Percentiles rank a stretch among this genome's conserved stretches.
phyloP scores from a whole-genome alignment of 805 yeast genomes.

The Yamadazyma ubonensis region DNA sequence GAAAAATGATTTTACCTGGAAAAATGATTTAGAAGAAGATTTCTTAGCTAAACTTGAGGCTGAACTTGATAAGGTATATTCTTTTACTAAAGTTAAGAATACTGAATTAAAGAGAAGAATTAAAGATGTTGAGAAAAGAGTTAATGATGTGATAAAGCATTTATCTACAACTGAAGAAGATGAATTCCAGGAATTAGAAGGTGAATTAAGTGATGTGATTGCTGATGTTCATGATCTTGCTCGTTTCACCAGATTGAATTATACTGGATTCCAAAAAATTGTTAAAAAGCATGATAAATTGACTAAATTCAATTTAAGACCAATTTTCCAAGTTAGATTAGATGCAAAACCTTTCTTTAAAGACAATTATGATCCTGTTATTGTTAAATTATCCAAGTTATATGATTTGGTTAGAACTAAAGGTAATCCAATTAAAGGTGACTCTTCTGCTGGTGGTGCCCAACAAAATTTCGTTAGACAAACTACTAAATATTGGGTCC shows the following conservation, averaged over 20 bases:
- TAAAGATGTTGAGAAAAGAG: slow-evolving; percentile 74
- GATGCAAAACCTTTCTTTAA: slow-evolving; percentile 94
- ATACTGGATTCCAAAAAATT: slow-evolving; percentile 96
- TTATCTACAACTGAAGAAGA: slow-evolving; percentile 34
- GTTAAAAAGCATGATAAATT: slow-evolving; percentile 94
- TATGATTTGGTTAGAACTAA: slow-evolving; percentile 94
- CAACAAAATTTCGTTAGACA: slow-evolving; percentile 98
- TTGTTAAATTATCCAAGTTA: slow-evolving; percentile 83
- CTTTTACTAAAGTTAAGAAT: slow-evolving; percentile 84
- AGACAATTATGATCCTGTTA: slow-evolving; percentile 86
- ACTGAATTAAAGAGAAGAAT: slow-evolving; percentile 84
- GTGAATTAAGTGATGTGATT: slow-evolving; percentile 66
- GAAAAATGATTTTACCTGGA: slow-evolving; percentile 63
- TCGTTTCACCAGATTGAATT: slow-evolving; percentile 87
- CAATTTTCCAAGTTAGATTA: slow-evolving; percentile 89
- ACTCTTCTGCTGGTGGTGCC: slow-evolving; percentile 95
- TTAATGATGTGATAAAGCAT: slow-evolving; percentile 60
- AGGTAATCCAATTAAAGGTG: slow-evolving; percentile 94
- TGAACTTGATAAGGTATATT: slow-evolving; percentile 90
- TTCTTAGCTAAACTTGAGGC: slow-evolving; percentile 73
- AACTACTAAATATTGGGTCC: slow-evolving; percentile 99
- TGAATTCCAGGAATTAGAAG: slow-evolving; percentile 44
- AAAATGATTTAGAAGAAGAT: slow-evolving; percentile 73
- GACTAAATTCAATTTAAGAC: slow-evolving; percentile 70
- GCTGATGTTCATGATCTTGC: slow-evolving; percentile 98